A percentile compares a stretch with the other conserved stretches of the same genome.
Conservation (phyloP, 305 asterid genomes). For the Fraxinus angustifolia region DNA sequence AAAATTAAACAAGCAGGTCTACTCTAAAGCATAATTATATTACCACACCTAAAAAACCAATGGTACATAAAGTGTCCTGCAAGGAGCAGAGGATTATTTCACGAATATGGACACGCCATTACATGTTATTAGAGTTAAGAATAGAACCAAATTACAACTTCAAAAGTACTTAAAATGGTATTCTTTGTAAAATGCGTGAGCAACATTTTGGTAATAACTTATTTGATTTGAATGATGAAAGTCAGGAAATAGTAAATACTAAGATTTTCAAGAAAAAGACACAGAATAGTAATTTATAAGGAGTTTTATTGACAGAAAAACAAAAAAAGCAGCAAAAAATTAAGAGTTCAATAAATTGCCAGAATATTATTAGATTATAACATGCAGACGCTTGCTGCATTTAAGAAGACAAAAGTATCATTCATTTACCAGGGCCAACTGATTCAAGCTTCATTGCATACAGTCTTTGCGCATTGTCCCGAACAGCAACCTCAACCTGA, state of each 20-base stretch:
- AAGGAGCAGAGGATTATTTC: background rate
- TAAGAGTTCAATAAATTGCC: background rate
- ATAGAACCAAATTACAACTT: background rate
- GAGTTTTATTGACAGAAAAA: background rate
- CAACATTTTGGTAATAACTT: background rate
- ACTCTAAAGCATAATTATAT: background rate
- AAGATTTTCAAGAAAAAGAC: background rate
- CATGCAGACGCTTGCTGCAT: background rate
- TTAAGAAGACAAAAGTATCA: constrained; percentile 13
- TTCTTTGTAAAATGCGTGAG: background rate
- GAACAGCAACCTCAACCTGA: constrained; percentile 91
- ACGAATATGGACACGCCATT: background rate
- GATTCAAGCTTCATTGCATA: constrained; percentile 66
- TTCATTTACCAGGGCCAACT: constrained; percentile 53
- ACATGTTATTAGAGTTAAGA: background rate
- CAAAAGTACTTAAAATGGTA: background rate
- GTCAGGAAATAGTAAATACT: constrained; percentile 3
- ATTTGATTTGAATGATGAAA: constrained; percentile 16
- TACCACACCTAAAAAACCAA: background rate
- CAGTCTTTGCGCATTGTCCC: constrained; percentile 88
- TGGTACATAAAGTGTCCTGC: background rate
- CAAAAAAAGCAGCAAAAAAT: constrained; percentile 15
- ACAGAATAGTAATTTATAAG: background rate
- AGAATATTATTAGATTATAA: constrained; percentile 17
- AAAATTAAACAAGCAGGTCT: background rate